Base-by-base conservation (phyloP, 768 basidiomycete species). In the Phaffia australis region DNA sequence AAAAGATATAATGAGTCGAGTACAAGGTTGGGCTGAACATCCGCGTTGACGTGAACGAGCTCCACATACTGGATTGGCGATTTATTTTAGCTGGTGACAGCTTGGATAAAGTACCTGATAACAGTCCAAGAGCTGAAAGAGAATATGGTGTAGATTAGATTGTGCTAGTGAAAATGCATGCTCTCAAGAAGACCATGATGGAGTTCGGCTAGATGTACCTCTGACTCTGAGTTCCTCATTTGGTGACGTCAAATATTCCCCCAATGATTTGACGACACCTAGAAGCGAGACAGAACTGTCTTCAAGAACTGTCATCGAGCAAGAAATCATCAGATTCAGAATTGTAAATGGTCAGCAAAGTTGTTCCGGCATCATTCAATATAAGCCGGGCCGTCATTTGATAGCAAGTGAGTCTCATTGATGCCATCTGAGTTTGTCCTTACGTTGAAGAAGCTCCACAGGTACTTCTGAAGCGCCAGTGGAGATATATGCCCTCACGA, bases 221-320 rank as follows among this genome's bases (percentile, higher is more conserved):
- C 89, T 89, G 11, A 83, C 82, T 32, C 94, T 81, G 15, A 87
- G 76, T 4, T 80, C 79, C 71, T 86, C 88, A 63, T 94, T 87
- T 65, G 92, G 88, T 1, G 89, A 85, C 0, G 89, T 93, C 18
- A 99, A 79, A 72, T 87, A 91, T 71, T 88, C 86, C 51, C 89
- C 89, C 0, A 95, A 81, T 29, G 85, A 84, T 73, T 89, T 91
- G 47, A 98, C 89, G 25, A 98, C 78, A 69, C 85, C 82, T 5
- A 92, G 78, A 18, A 95, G 78, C 23, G 84, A 81, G 11, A 82
- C 76, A 25, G 79, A 75, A 23, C 84, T 84, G 68, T 79, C 78
- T 18, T 83, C 81, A 63, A 85, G 77, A 58, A 78, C 84, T 85
- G 70, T 3, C n/a, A 42, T 23, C 42, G 3, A 30, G 11, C 25